Percentiles rank a stretch among this genome's conserved stretches.
Evolutionary conservation across 352 stramenopile genomes (phyloP).

Genomic region (Elongisporangium prolatum): DNA sequence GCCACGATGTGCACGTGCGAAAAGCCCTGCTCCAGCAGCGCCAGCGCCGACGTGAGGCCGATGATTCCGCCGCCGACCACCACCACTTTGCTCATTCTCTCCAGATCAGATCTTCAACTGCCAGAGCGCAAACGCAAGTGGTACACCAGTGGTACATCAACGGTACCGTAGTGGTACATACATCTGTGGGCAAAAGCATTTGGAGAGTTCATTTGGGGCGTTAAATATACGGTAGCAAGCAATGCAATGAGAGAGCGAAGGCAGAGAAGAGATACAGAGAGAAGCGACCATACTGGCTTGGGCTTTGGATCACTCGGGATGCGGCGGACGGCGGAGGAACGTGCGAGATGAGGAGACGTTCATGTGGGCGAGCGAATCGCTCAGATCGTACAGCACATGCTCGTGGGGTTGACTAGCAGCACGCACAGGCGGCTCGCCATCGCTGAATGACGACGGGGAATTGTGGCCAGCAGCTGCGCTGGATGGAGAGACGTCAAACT

Average conservation of each 20-base stretch:
- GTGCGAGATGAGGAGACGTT: background rate
- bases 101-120: background rate
- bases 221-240: background rate
- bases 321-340: background rate
- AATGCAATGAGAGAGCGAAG: background rate
- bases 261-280: background rate
- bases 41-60: slow-evolving; percentile 57
- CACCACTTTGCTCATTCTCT: slow-evolving; percentile 18
- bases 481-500: slow-evolving; percentile 11
- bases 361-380: slow-evolving; percentile 19
- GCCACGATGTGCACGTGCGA: slow-evolving; percentile 39
- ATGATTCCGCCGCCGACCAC: slow-evolving; percentile 69
- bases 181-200: too few relatives aligned
- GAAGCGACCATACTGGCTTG: background rate
- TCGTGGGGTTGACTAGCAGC: slow-evolving; percentile 9
- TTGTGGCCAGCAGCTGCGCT: slow-evolving; percentile 13
- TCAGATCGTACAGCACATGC: slow-evolving; percentile 24
- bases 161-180: too few relatives aligned
- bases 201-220: background rate
- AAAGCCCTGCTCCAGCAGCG: slow-evolving; percentile 54
- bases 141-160: background rate
- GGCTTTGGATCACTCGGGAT: background rate
- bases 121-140: background rate
- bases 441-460: slow-evolving; percentile 18
- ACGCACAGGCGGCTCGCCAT: background rate